These are phyloP conservation scores for Auxenochlorella pyrenoidosa DNA, from an alignment of 139 green algal species.

Conservation along the genomic window DNA sequence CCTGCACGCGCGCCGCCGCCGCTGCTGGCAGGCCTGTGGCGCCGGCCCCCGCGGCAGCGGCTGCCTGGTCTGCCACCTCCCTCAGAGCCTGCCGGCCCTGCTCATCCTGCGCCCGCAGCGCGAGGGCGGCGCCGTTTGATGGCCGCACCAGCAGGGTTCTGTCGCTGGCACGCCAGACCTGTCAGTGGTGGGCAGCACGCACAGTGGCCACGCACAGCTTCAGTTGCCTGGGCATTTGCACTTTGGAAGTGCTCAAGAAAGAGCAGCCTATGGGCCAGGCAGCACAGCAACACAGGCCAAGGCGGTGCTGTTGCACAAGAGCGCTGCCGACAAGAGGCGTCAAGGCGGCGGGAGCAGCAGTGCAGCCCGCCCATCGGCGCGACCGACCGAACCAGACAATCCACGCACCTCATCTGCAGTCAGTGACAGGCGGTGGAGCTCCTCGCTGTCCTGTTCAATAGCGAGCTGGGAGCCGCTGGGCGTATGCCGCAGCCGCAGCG, in stretches of 20 bases:
- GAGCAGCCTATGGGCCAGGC: too few species aligned
- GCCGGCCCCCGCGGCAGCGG: neutral
- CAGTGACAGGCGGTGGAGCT: neutral
- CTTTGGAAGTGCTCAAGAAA: too few species aligned
- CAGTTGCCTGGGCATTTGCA: neutral
- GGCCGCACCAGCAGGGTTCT: conserved; percentile 2
- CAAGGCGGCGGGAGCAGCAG: neutral
- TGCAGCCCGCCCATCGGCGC: neutral
- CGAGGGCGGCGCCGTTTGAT: neutral
- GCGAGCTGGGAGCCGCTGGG: neutral
- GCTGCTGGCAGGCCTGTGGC: neutral
- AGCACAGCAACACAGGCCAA: too few species aligned
- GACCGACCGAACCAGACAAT: neutral
- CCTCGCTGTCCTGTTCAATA: neutral
- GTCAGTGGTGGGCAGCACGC: neutral
- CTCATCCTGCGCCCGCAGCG: neutral
- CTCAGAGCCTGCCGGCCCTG: neutral
- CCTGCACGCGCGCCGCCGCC: neutral
- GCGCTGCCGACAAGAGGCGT: neutral
- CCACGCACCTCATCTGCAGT: neutral
- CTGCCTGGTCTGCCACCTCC: neutral
- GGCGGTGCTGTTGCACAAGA: neutral
- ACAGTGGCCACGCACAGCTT: too few species aligned
- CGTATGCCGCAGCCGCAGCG: neutral
- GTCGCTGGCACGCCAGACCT: conserved; percentile 20